Base-by-base conservation (phyloP, 352 stramenopile species). In the Globisporangium rhizosaccharum region DNA sequence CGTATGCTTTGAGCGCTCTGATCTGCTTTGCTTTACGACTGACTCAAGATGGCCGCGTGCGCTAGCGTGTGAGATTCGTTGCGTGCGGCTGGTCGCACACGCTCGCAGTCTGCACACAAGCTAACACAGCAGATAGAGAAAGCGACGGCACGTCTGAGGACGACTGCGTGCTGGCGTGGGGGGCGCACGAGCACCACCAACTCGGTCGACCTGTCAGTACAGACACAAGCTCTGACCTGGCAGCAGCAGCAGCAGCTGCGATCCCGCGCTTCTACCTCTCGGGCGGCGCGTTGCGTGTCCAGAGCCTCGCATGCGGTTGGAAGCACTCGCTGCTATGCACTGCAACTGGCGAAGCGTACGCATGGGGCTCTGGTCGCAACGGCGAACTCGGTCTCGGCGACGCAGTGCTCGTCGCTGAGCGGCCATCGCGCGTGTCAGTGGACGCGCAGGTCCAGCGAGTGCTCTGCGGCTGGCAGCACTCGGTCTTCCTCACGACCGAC, bases 401-500 rank as follows among this genome's bases (percentile, higher is more conserved):
- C 25, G 37, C 54, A 0, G 50, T 52, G 17, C 51, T 82, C 7
- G 44, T 56, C 15, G 53, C 71, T 14, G 37, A 68, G 2, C 56
- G 41, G 15, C 85, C 79, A 15, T 68, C 64, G 9, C 56, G 49
- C 0, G 33, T 92, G 28, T 2, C 1, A 26, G 18, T 26, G 57
- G 28, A 28, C 20, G 37, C 10, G 2, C 36, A 47, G 11, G 54
- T 61, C 37, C 20, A 39, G 2, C 30, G 25, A 6, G 82, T 92
- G 11, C 79, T 72, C 18, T 94, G 85, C 53, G 85, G 85, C 0
- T 94, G 82, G 85, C 79, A 94, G 55, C 82, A 94, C 54, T 90
- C 85, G 3, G 61, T 89, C 1, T 85, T 94, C 52, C 69, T 73
- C 12, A 67, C 68, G 2, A 44, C 12, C 0, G 59, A 48, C n/a